These are phyloP conservation scores for Wickerhamomyces chambardii DNA, from an alignment of 805 yeast genomes.

Conservation along the genomic window DNA sequence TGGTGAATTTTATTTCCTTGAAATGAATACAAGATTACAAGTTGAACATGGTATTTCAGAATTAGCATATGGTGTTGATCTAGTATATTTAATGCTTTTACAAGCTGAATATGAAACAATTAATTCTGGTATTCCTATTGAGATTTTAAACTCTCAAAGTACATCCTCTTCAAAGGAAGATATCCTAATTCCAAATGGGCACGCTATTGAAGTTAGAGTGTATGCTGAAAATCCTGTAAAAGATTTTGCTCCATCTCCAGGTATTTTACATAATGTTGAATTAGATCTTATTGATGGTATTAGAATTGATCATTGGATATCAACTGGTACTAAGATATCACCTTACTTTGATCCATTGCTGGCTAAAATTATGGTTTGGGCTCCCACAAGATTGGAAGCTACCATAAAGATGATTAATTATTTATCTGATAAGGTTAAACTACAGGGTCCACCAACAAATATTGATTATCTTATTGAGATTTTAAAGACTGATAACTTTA, in stretches of 20 bases:
- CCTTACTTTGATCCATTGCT: conserved; percentile 23
- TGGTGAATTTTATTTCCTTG: conserved; percentile 17
- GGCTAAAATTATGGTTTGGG: conserved; percentile 21
- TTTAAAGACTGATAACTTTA: conserved; percentile 8
- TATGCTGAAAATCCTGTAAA: conserved; percentile 20
- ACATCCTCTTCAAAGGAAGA: conserved; percentile 4
- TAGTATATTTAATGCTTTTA: conserved; percentile 16
- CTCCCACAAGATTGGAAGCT: conserved; percentile 11
- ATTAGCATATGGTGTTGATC: conserved; percentile 14
- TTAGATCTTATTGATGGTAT: conserved; percentile 6
- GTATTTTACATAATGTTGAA: conserved; percentile 15
- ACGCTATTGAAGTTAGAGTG: conserved; percentile 19
- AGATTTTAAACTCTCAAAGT: conserved; percentile 1
- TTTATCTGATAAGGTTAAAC: conserved; percentile 6
- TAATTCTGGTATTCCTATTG: conserved; percentile 2
- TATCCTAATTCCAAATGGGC: conserved; percentile 16
- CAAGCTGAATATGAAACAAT: conserved; percentile 17
- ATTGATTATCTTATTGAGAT: conserved; percentile 15
- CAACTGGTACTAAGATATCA: conserved; percentile 17
- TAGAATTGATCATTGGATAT: conserved; percentile 19
- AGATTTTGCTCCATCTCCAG: conserved; percentile 20
- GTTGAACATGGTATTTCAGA: conserved; percentile 23
- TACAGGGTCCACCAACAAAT: conserved; percentile 20
- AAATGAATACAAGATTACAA: conserved; percentile 21
- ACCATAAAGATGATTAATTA: conserved; percentile 12